Conservation (phyloP, 371 early-diverging fungal species). For the Amoeboaphelidium protococcarum region DNA sequence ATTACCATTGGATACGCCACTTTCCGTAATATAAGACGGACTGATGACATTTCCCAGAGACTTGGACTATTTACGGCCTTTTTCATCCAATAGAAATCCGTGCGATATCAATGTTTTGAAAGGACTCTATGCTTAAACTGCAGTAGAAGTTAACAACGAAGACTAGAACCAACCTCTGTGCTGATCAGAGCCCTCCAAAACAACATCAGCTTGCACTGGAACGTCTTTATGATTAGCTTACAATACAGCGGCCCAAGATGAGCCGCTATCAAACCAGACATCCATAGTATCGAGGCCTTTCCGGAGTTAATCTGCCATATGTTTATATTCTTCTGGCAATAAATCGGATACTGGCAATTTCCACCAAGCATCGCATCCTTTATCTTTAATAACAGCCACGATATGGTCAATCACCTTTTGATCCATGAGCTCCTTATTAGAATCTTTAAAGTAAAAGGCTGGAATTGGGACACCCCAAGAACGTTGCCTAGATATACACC, state of each 20-base stretch:
- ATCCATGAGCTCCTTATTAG: constrained; percentile 28
- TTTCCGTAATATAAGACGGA: constrained; percentile 31
- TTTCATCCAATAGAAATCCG: constrained; percentile 71
- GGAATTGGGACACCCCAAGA: constrained; percentile 33
- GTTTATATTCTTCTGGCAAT: constrained; percentile 31
- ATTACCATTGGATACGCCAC: constrained; percentile 14
- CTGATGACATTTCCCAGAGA: constrained; percentile 67
- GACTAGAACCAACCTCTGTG: constrained; percentile 96
- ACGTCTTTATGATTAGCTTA: constrained; percentile 22
- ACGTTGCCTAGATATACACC: constrained; percentile 75
- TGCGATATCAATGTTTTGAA: constrained; percentile 64
- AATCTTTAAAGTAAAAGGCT: constrained; percentile 45
- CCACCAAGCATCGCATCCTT: constrained; percentile 60
- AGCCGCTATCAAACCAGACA: constrained; percentile 84
- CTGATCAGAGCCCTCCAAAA: constrained; percentile 82
- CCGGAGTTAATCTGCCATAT: constrained; percentile 19
- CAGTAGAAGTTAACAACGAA: constrained; percentile 58
- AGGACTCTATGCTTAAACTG: constrained; percentile 44
- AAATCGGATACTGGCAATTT: constrained; percentile 32
- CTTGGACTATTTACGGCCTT: constrained; percentile 82
- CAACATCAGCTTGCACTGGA: constrained; percentile 40
- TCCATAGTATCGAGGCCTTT: constrained; percentile 68
- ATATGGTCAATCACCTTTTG: constrained; percentile 34
- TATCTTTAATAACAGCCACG: constrained; percentile 22
- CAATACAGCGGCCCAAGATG: constrained; percentile 67